Percentiles rank a stretch among this genome's conserved stretches.
Conservation (phyloP, 129 eudicot genomes). For the Flaveria ramosissima region DNA sequence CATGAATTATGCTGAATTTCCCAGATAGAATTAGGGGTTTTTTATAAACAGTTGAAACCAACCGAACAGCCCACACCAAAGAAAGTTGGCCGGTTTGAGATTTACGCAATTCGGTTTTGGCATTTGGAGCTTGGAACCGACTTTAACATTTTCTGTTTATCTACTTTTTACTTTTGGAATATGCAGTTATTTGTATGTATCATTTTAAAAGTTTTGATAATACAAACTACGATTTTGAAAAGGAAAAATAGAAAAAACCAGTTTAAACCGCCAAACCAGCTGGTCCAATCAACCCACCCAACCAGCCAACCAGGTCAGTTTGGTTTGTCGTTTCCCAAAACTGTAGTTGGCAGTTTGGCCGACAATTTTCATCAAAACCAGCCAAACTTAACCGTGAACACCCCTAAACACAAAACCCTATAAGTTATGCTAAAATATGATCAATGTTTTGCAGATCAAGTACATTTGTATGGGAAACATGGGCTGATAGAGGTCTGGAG, state of each 20-base stretch:
- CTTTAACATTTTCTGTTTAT: too few relatives aligned
- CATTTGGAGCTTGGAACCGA: not conserved
- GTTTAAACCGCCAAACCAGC: not conserved
- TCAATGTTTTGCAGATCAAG: conserved; percentile 61
- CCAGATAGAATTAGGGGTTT: not conserved
- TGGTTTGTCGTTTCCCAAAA: not conserved
- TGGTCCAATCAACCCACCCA: not conserved
- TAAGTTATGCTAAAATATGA: not conserved
- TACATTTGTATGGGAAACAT: conserved; percentile 80
- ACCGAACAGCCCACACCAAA: not conserved
- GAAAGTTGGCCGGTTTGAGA: not conserved
- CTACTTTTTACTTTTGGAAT: not conserved
- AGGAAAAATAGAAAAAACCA: not conserved
- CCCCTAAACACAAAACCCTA: not conserved
- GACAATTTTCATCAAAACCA: not conserved
- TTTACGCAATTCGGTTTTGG: not conserved
- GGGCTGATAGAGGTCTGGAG: conserved; percentile 25
- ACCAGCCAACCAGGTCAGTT: not conserved
- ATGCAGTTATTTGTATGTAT: not conserved
- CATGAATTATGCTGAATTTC: not conserved
- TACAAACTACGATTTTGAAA: not conserved
- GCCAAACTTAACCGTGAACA: not conserved
- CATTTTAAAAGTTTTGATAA: not conserved
- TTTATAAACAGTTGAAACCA: not conserved
- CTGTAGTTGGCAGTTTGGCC: not conserved